Percentiles rank a stretch among this genome's conserved stretches.
phyloP scores from a whole-genome alignment of 108 stramenopile species.

The Pseudonitzschia delicatissima region DNA sequence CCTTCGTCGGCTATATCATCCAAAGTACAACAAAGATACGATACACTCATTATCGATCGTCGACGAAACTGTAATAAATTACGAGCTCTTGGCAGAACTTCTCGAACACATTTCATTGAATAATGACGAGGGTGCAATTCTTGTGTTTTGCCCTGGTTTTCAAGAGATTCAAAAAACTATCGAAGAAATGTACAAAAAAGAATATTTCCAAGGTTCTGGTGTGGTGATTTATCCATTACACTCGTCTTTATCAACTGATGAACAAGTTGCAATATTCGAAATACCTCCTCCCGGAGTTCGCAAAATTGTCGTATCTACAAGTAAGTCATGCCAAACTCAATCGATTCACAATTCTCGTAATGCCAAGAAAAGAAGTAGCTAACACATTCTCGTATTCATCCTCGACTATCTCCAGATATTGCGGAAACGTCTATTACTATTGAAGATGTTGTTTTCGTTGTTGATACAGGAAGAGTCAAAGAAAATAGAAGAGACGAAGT shows the following conservation, averaged over 20 bases:
- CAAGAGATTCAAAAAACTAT: slow-evolving; percentile 78
- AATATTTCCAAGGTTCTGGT: slow-evolving; percentile 47
- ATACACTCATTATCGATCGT: slow-evolving; percentile 68
- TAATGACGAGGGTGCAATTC: slow-evolving; percentile 70
- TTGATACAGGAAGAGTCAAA: slow-evolving; percentile 64
- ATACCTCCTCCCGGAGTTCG: slow-evolving; percentile 57
- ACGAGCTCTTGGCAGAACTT: slow-evolving; percentile 58
- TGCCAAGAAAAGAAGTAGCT: too few relatives aligned
- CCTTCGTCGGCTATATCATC: slow-evolving; percentile 49
- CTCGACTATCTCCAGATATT: slow-evolving; percentile 24
- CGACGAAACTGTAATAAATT: slow-evolving; percentile 76
- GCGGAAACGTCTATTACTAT: slow-evolving; percentile 57
- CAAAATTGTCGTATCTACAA: slow-evolving; percentile 86
- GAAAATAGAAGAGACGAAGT: slow-evolving; percentile 73
- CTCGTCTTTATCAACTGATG: slow-evolving; percentile 58
- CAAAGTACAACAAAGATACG: slow-evolving; percentile 54
- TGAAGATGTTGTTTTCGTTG: slow-evolving; percentile 75
- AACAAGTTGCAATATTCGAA: slow-evolving; percentile 73
- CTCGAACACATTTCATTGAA: slow-evolving; percentile 52
- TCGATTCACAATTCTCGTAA: not conserved
- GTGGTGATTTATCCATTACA: slow-evolving; percentile 68
- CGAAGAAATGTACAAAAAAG: slow-evolving; percentile 61
- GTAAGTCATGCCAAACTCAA: slow-evolving; percentile 27
- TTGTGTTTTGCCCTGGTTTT: slow-evolving; percentile 84
- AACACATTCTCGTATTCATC: not conserved